Conservation (phyloP, 164 flowering plant genomes). For the Pachysandra terminalis region DNA sequence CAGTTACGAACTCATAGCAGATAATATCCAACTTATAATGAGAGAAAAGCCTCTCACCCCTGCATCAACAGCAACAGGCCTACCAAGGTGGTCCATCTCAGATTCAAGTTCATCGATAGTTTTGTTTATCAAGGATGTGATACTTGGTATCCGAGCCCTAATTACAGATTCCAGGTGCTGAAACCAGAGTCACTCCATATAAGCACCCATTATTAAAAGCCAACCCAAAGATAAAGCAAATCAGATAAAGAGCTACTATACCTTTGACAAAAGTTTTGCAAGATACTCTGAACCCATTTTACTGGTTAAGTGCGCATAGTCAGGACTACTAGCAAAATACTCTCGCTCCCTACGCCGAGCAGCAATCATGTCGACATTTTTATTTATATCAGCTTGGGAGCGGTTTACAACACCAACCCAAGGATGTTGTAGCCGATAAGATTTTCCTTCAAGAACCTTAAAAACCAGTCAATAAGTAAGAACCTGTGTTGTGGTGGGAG, state of each 20-base stretch:
- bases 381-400: constrained; percentile 84
- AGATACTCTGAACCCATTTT: constrained; percentile 89
- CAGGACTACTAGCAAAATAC: constrained; percentile 72
- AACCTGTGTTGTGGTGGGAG: too few relatives aligned
- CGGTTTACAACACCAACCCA: constrained; percentile 93
- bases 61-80: constrained; percentile 69
- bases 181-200: constrained; percentile 9
- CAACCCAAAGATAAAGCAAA: too few relatives aligned
- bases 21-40: background rate
- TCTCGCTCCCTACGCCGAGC: constrained; percentile 76
- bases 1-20: background rate
- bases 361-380: constrained; percentile 71
- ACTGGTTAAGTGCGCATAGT: constrained; percentile 65
- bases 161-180: constrained; percentile 80
- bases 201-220: background rate
- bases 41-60: constrained; percentile 49
- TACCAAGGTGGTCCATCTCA: constrained; percentile 63
- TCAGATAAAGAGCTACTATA: constrained; percentile 7
- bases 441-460: constrained; percentile 80
- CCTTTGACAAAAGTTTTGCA: constrained; percentile 78
- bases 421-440: constrained; percentile 76
- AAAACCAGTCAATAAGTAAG: background rate
- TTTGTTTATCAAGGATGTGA: constrained; percentile 55
- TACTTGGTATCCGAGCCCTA: constrained; percentile 57
- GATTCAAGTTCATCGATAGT: constrained; percentile 64